Percentiles rank a stretch among this genome's conserved stretches.
Evolutionary conservation across 2,329 filamentous ascomycete genomes (phyloP).

Genomic region (Colletotrichum neosansevieriae): DNA sequence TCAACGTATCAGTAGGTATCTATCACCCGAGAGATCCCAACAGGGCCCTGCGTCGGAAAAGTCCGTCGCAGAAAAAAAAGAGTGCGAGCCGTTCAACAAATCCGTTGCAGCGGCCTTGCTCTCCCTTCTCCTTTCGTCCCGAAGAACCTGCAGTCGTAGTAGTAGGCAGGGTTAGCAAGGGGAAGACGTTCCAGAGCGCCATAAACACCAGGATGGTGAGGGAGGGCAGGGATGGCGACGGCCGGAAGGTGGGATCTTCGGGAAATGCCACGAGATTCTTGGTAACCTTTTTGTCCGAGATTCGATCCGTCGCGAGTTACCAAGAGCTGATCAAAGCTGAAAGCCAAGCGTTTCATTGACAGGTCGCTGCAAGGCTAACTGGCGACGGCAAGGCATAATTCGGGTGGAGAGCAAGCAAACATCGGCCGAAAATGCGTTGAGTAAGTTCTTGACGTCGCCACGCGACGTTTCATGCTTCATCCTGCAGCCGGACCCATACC

Average conservation of each 20-base stretch:
- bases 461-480: constrained; percentile 37
- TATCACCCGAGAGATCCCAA: too few relatives aligned
- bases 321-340: constrained; percentile 7
- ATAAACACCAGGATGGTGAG: neutral
- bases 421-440: constrained; percentile 14
- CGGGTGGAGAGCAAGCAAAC: constrained; percentile 10
- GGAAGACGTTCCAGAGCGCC: too few relatives aligned
- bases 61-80: neutral
- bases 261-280: too few relatives aligned
- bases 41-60: neutral
- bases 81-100: too few relatives aligned
- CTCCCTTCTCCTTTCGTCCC: neutral
- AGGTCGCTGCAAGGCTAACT: neutral
- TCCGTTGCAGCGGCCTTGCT: too few relatives aligned
- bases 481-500: neutral
- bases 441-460: constrained; percentile 4
- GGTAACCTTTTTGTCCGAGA: too few relatives aligned
- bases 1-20: too few relatives aligned
- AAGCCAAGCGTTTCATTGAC: constrained; percentile 19
- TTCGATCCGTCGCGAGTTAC: neutral
- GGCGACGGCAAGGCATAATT: constrained; percentile 7
- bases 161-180: too few relatives aligned
- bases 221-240: neutral
- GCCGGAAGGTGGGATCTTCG: too few relatives aligned
- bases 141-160: neutral